Base-by-base conservation (phyloP, 1,284 basidiomycete species). In the Xerocomus nothofagi region DNA sequence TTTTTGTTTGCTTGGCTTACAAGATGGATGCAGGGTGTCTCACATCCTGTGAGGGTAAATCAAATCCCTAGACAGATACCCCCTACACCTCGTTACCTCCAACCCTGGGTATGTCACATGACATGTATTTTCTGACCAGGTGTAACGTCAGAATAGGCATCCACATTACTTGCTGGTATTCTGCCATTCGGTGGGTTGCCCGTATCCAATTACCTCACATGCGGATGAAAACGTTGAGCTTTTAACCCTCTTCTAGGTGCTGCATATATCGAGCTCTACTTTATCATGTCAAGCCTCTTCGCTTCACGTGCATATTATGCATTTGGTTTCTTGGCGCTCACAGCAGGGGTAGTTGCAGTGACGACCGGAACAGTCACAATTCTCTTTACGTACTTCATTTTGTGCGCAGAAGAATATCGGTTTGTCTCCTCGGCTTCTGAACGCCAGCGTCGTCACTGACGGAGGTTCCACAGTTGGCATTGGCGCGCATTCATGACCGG, bases 331-430 rank as follows among this genome's bases (percentile, higher is more conserved):
- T 74, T 98, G 39, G 89, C 93, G 27, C 74, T 98, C 44, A 97
- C 95, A 0, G 91, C 91, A 39, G 74, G 80, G 32, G 85, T 98
- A 37, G 91, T 97, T 31, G 81, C 81, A 20, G 71, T 97, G 37
- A 97, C 93, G 3, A 91, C 92, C 0, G 94, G 91, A 3, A 94
- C 93, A 0, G 90, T 94, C 30, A 86, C 91, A 3, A 90, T 96
- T 56, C 77, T 97, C 9, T 92, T 94, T 71, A 87, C 86, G 2
- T 97, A 99, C 74, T 98, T 98, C 69, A 79, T 87, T 50, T 80
- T 99, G 14, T 98, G 95, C 57, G 89, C 93, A 10, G 96, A 98
- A 69, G 95, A 99, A 64, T 98, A 98, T 71, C 78, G 92, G 85
- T 88, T 47, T 46, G 75, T 54, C 21, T 47, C 40, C 36, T 27